Evolutionary conservation across 2,329 filamentous ascomycete species (phyloP).

Genomic region (Lanzia echinophila): DNA sequence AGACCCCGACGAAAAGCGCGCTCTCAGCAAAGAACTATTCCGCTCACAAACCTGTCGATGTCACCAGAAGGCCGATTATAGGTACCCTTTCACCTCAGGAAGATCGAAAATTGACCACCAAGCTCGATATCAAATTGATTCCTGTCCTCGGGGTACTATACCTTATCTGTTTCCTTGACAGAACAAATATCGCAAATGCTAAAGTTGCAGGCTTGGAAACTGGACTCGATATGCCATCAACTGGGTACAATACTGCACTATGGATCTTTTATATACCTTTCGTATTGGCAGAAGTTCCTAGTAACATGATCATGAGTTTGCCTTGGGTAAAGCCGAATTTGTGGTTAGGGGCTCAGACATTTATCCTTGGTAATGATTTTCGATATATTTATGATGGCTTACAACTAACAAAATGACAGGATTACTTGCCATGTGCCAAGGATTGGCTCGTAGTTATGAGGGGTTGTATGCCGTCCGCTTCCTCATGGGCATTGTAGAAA

Average conservation of each 20-base stretch:
- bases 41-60: neutral
- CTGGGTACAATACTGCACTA: slow-evolving; percentile 11
- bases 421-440: slow-evolving; percentile 33
- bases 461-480: slow-evolving; percentile 11
- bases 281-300: slow-evolving; percentile 40
- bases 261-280: slow-evolving; percentile 14
- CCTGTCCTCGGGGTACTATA: slow-evolving; percentile 55
- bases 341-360: neutral
- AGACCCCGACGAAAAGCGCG: neutral
- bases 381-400: neutral
- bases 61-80: neutral
- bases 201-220: slow-evolving; percentile 10
- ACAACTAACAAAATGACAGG: neutral
- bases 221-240: slow-evolving; percentile 8
- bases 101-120: slow-evolving; percentile 10
- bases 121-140: slow-evolving; percentile 28
- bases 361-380: neutral
- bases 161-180: slow-evolving; percentile 45
- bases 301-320: slow-evolving; percentile 47
- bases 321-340: slow-evolving; percentile 14
- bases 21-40: neutral
- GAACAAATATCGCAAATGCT: slow-evolving; percentile 42
- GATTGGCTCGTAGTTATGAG: slow-evolving; percentile 34
- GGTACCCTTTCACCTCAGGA: neutral
- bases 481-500: slow-evolving; percentile 15